Evolutionary conservation across 1,284 basidiomycete species (phyloP).

Genomic region (Meripilus lineatus): DNA sequence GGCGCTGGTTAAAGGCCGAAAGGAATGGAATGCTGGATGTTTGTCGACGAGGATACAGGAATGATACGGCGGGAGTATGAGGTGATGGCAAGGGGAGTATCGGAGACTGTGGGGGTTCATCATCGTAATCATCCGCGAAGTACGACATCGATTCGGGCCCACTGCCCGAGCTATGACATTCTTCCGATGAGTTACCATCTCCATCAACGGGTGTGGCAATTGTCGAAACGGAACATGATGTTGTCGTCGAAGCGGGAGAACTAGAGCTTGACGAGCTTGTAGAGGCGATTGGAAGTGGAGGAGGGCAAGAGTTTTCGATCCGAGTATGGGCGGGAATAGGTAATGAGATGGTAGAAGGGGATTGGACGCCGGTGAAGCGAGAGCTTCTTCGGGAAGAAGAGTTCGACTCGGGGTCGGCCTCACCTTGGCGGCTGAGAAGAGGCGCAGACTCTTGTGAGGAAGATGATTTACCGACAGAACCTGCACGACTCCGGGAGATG

Average conservation of each 20-base stretch:
- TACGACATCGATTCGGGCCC: conserved; percentile 16
- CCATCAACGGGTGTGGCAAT: conserved; percentile 22
- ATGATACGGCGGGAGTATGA: conserved; percentile 22
- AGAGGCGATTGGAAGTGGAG: conserved; percentile 9
- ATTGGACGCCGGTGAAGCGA: background rate
- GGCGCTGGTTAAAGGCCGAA: conserved; percentile 15
- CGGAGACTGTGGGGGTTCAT: conserved; percentile 19
- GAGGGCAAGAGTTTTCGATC: background rate
- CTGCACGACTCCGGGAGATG: conserved; percentile 25
- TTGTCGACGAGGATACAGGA: conserved; percentile 21
- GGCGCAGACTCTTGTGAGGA: conserved; percentile 15
- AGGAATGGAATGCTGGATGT: conserved; percentile 19
- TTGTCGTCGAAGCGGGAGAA: conserved; percentile 12
- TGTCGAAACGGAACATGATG: conserved; percentile 18
- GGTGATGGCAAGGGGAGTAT: conserved; percentile 26
- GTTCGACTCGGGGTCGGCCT: background rate
- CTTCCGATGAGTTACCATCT: conserved; percentile 11
- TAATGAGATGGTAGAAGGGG: conserved; percentile 1
- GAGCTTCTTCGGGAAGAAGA: conserved; percentile 3
- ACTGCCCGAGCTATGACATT: conserved; percentile 10
- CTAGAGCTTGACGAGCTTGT: conserved; percentile 11
- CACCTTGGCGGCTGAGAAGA: conserved; percentile 13
- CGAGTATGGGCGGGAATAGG: background rate
- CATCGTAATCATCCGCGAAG: conserved; percentile 9
- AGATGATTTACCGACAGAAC: conserved; percentile 21